Percentiles rank a stretch among this genome's conserved stretches.
Conservation (phyloP, 768 basidiomycete genomes). For the Suillus hirtellus region DNA sequence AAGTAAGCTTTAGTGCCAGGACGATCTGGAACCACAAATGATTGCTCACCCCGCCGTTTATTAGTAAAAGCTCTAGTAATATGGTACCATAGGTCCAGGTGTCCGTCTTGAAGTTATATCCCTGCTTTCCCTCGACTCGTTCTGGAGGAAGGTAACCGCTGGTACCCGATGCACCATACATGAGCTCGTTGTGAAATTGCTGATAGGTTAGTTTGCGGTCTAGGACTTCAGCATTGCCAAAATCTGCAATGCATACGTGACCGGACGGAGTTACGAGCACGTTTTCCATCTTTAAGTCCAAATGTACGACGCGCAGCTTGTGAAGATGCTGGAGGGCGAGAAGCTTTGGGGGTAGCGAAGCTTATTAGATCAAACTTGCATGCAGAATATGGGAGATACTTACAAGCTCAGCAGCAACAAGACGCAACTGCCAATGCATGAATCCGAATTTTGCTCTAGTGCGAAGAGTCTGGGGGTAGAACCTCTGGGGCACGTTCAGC, state of each 20-base stretch:
- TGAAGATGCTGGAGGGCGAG: conserved; percentile 18
- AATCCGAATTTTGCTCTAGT: conserved; percentile 5
- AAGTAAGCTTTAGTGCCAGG: not conserved
- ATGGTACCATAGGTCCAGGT: conserved; percentile 40
- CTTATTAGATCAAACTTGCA: not conserved
- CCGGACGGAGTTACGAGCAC: conserved; percentile 38
- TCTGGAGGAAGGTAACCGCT: conserved; percentile 48
- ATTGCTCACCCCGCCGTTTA: conserved; percentile 13
- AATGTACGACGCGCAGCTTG: conserved; percentile 39
- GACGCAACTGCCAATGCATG: conserved; percentile 15
- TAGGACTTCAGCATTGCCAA: conserved; percentile 20
- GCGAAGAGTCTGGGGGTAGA: conserved; percentile 16
- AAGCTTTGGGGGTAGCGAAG: conserved; percentile 5
- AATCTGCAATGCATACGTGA: conserved; percentile 18
- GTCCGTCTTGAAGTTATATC: conserved; percentile 44
- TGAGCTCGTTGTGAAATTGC: conserved; percentile 6
- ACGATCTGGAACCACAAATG: too few relatives aligned
- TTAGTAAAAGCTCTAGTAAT: conserved; percentile 14
- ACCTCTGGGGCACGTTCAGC: conserved; percentile 10
- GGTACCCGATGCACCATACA: conserved; percentile 30
- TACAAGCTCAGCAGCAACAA: conserved; percentile 21
- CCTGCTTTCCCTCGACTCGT: conserved; percentile 36
- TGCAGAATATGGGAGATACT: not conserved
- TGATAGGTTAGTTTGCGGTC: conserved; percentile 7
- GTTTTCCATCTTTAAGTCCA: conserved; percentile 56